Percentiles rank a stretch among this genome's conserved stretches.
These are phyloP conservation scores for Candida piceae DNA, from an alignment of 805 yeast species.

Conservation along the genomic window DNA sequence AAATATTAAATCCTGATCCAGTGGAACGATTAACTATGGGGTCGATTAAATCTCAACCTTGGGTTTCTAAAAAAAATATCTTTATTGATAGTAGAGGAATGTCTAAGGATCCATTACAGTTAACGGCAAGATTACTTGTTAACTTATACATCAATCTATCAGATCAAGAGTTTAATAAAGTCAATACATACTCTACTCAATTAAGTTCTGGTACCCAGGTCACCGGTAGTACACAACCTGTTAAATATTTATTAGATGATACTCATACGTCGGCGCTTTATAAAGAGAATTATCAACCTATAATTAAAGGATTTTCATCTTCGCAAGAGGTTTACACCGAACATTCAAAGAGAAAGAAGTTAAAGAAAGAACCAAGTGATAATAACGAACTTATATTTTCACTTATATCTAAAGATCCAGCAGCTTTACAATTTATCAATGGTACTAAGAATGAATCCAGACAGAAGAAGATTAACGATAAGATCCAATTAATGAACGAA, in stretches of 20 bases:
- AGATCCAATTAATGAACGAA: slow-evolving; percentile 16
- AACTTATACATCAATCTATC: slow-evolving; percentile 48
- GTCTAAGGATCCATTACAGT: slow-evolving; percentile 47
- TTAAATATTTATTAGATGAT: slow-evolving; percentile 36
- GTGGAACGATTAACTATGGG: slow-evolving; percentile 36
- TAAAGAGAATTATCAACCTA: slow-evolving; percentile 23
- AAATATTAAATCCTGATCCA: slow-evolving; percentile 47
- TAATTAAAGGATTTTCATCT: slow-evolving; percentile 24
- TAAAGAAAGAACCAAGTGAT: slow-evolving; percentile 24
- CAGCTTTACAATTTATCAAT: slow-evolving; percentile 41
- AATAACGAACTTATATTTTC: slow-evolving; percentile 30
- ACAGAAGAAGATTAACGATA: slow-evolving; percentile 17
- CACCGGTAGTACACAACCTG: slow-evolving; percentile 38
- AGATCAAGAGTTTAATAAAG: slow-evolving; percentile 40
- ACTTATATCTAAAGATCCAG: slow-evolving; percentile 45
- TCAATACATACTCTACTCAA: slow-evolving; percentile 24
- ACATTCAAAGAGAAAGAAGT: slow-evolving; percentile 28
- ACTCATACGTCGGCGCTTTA: slow-evolving; percentile 20
- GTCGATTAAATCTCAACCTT: slow-evolving; percentile 45
- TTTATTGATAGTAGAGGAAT: slow-evolving; percentile 42
- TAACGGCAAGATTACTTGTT: slow-evolving; percentile 48
- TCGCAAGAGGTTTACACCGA: slow-evolving; percentile 41
- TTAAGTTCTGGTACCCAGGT: slow-evolving; percentile 20
- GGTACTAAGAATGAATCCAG: slow-evolving; percentile 15
- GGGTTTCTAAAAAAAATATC: slow-evolving; percentile 44